phyloP scores from a whole-genome alignment of 768 basidiomycete genomes.

The Leccinum fibrillosum region DNA sequence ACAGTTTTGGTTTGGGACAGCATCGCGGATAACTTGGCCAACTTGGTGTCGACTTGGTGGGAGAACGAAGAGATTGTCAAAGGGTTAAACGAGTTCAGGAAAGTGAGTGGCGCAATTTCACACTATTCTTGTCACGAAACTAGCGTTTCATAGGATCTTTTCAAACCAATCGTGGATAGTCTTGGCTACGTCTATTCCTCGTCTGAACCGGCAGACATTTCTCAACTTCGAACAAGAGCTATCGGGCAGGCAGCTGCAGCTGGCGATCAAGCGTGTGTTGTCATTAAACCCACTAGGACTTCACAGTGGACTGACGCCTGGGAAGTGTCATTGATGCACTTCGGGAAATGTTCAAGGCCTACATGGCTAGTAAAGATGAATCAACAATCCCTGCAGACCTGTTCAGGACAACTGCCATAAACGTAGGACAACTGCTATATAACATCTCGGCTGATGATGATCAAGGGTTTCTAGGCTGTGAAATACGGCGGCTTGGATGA shows the following conservation, averaged over 20 bases:
- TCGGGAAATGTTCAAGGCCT: slow-evolving; percentile 64
- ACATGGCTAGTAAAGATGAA: slow-evolving; percentile 69
- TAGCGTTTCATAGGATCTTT: slow-evolving; percentile 45
- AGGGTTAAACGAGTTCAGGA: slow-evolving; percentile 56
- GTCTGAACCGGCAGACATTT: slow-evolving; percentile 63
- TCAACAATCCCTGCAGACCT: slow-evolving; percentile 81
- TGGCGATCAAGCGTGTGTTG: slow-evolving; percentile 39
- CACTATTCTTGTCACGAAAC: neutral
- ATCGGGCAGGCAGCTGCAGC: slow-evolving; percentile 53
- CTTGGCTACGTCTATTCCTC: slow-evolving; percentile 75
- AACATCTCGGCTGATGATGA: neutral
- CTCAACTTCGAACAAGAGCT: slow-evolving; percentile 72
- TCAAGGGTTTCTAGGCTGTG: slow-evolving; percentile 49
- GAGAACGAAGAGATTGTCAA: slow-evolving; percentile 58
- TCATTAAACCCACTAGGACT: neutral
- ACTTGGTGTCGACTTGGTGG: slow-evolving; percentile 75
- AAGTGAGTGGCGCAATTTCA: slow-evolving; percentile 39
- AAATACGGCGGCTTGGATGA: slow-evolving; percentile 70
- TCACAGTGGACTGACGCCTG: neutral
- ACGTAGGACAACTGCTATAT: neutral
- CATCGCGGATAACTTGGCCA: slow-evolving; percentile 53
- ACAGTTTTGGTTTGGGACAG: slow-evolving; percentile 81
- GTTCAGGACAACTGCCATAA: slow-evolving; percentile 49
- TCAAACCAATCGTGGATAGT: slow-evolving; percentile 71
- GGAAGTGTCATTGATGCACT: slow-evolving; percentile 74